These are phyloP conservation scores for Ustilago vetiveriae DNA, from an alignment of 1,284 basidiomycete genomes.

Conservation along the genomic window DNA sequence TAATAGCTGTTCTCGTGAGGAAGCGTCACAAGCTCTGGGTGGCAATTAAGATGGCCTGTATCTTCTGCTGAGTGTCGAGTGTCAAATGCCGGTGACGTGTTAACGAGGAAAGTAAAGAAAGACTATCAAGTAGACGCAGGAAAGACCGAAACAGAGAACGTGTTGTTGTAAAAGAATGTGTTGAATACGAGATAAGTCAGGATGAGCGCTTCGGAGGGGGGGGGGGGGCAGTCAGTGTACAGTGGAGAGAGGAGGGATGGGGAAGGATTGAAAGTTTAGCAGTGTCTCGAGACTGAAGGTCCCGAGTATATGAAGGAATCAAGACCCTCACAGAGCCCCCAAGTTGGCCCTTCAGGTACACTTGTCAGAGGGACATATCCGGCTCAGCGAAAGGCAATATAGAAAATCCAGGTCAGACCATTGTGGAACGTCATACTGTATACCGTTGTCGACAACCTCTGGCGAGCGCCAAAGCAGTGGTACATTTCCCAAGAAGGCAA, in stretches of 20 bases:
- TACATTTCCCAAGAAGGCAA: slow-evolving; percentile 10
- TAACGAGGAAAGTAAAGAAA: neutral
- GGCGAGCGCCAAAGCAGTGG: neutral
- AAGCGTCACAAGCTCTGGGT: too few relatives aligned
- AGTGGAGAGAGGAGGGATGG: neutral
- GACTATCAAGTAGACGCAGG: slow-evolving; percentile 2
- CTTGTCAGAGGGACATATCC: too few relatives aligned
- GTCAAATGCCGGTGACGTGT: too few relatives aligned
- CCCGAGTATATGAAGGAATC: slow-evolving; percentile 4
- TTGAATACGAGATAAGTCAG: neutral
- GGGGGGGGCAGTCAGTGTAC: neutral
- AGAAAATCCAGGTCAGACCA: too few relatives aligned
- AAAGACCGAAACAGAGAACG: slow-evolving; percentile 4
- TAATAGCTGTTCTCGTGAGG: too few relatives aligned
- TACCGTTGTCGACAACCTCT: too few relatives aligned
- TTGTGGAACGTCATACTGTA: too few relatives aligned
- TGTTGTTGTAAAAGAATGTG: neutral
- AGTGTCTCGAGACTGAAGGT: neutral
- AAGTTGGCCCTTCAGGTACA: too few relatives aligned
- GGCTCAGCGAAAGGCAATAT: too few relatives aligned
- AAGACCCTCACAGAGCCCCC: too few relatives aligned
- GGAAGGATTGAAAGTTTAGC: neutral
- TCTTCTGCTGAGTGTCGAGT: too few relatives aligned
- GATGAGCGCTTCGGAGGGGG: neutral
- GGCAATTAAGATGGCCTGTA: too few relatives aligned